Evolutionary conservation across 106 monocot species (phyloP).

Genomic region (Hemerocallis citrina): DNA sequence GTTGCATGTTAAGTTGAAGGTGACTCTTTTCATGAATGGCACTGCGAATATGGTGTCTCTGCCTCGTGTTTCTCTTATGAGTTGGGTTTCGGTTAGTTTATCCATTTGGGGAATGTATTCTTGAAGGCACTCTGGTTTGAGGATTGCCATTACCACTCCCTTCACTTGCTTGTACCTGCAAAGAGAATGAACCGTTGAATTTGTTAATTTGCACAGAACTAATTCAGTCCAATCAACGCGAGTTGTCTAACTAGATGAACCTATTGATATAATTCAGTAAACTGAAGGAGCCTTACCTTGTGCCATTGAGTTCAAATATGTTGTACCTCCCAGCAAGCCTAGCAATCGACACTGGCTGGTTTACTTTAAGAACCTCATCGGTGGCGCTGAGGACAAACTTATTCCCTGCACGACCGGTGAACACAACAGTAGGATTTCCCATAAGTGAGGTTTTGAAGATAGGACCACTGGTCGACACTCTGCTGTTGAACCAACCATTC

Average conservation of each 20-base stretch:
- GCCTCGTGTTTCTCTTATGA: neutral
- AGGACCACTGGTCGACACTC: neutral
- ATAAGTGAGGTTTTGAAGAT: conserved; percentile 14
- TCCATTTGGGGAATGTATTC: neutral
- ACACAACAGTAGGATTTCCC: neutral
- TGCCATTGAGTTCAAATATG: conserved; percentile 3
- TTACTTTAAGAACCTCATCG: neutral
- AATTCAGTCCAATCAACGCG: no score
- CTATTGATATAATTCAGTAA: no score
- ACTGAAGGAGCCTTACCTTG: neutral
- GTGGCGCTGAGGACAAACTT: conserved; percentile 6
- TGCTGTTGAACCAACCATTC: conserved; percentile 11
- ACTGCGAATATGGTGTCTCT: neutral
- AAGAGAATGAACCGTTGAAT: neutral
- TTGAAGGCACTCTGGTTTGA: conserved; percentile 1
- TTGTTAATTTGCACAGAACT: no score
- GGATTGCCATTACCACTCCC: neutral
- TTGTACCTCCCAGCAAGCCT: neutral
- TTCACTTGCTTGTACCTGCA: conserved; percentile 5
- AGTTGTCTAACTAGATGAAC: no score
- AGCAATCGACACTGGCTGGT: neutral
- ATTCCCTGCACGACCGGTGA: neutral
- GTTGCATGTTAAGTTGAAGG: conserved; percentile 4
- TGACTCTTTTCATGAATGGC: conserved; percentile 2
- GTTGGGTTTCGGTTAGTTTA: neutral